phyloP scores from a whole-genome alignment of 2,329 filamentous ascomycete genomes.

The Fusarium sp. region DNA sequence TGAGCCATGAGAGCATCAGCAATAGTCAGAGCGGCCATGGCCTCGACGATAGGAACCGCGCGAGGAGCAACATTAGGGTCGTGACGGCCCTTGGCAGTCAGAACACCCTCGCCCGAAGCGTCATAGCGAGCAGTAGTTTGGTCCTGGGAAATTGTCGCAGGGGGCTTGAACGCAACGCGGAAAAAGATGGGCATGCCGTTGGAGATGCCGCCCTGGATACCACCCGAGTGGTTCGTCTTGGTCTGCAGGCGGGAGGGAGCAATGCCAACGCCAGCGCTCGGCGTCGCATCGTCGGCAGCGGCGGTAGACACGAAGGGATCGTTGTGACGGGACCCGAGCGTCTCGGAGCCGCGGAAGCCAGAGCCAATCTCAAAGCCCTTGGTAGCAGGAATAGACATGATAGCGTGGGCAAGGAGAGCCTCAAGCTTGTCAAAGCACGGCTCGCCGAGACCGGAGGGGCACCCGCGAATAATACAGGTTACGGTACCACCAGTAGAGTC shows the following conservation, averaged over 20 bases:
- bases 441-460: too few relatives aligned
- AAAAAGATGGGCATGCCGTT: slow-evolving; percentile 96
- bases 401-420: too few relatives aligned
- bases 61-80: slow-evolving; percentile 92
- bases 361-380: too few relatives aligned
- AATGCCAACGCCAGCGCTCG: slow-evolving; percentile 54
- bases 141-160: slow-evolving; percentile 90
- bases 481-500: too few relatives aligned
- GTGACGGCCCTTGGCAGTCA: slow-evolving; percentile 93
- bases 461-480: too few relatives aligned
- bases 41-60: slow-evolving; percentile 88
- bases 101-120: slow-evolving; percentile 74
- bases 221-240: slow-evolving; percentile 93
- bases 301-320: slow-evolving; percentile 66
- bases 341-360: too few relatives aligned
- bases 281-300: slow-evolving; percentile 56
- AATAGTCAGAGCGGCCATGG: slow-evolving; percentile 87
- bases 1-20: slow-evolving; percentile 90
- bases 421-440: too few relatives aligned
- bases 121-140: slow-evolving; percentile 86
- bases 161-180: slow-evolving; percentile 92
- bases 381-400: too few relatives aligned
- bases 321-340: slow-evolving; percentile 72
- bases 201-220: slow-evolving; percentile 93
- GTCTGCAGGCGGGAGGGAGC: slow-evolving; percentile 72